Evolutionary conservation across 352 stramenopile genomes (phyloP), one percentile per base, ranked within the genome.

Genomic region (Globisporangium ultimum): DNA sequence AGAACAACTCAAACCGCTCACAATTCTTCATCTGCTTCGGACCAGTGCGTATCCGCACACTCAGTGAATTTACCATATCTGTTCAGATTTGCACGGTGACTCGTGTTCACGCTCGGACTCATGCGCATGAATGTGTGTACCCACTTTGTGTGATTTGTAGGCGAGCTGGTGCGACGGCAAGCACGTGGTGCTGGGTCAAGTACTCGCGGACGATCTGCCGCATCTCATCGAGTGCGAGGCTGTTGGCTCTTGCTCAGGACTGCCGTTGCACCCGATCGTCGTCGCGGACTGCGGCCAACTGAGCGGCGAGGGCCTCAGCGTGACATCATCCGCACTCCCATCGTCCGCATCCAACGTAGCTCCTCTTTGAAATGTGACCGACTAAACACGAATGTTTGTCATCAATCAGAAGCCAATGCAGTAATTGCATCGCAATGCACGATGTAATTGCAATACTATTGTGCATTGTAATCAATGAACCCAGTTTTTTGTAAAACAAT

Each of bases 21-120:
- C 98, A 99, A 74, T 99, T 99, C 79, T 99, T 99, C 78, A 98
- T 99, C 61, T 99, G 93, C 50, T 97, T 95, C 45, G 63, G 70
- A 21, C 68, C 67, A 7, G 78, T 91, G 56, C 48, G 71, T 57
- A 18, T 20, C 22, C 20, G 14, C 9, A 17, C 1, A 21, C 10
- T 46, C 32, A 18, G 34, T 32, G 24, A 5, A n/a, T n/a, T n/a
- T n/a, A n/a, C n/a, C n/a, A n/a, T n/a, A n/a, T n/a, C 36, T 41
- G 36, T 12, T 41, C 36, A 41, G 12, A 7, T 12, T 13, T 41
- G 36, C 36, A 41, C 7, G 7, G 38, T 43, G 38, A 43, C 11
- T 32, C 24, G 5, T 32, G 2, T 32, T 5, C 24, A 32, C 24
- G 24, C 24, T 2, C 5, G 24, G 24, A 5, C 24, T 32, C 36